phyloP scores from a whole-genome alignment of 306 rosid genomes.

The Boehmeria nivea region DNA sequence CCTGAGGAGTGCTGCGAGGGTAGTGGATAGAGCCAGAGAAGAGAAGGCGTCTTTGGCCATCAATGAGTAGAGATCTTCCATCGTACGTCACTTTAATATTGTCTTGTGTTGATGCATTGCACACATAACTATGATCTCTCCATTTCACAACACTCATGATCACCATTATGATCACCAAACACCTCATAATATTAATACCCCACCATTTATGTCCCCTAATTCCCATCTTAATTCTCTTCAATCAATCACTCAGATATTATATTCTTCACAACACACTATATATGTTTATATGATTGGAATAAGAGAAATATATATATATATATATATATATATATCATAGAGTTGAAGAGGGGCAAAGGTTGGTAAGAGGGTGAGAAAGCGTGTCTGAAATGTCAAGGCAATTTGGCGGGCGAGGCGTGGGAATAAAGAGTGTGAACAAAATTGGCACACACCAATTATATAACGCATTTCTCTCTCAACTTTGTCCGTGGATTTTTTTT shows the following conservation, averaged over 20 bases:
- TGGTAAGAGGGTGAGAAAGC: slow-evolving; percentile 2
- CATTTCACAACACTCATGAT: neutral
- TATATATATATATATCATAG: slow-evolving; percentile 7
- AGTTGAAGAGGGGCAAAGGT: neutral
- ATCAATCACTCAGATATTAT: too few relatives aligned
- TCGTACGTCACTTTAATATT: slow-evolving; percentile 57
- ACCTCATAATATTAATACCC: neutral
- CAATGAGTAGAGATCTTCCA: slow-evolving; percentile 73
- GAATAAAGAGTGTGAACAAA: neutral
- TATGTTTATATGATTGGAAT: neutral
- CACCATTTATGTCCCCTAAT: neutral
- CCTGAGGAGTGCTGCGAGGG: slow-evolving; percentile 87
- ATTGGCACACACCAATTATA: too few relatives aligned
- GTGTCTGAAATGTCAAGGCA: slow-evolving; percentile 5
- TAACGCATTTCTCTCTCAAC: too few relatives aligned
- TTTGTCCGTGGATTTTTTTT: too few relatives aligned
- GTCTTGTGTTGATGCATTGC: too few relatives aligned
- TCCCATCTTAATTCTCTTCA: too few relatives aligned
- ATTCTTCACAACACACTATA: too few relatives aligned
- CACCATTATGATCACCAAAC: neutral
- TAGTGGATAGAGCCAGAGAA: slow-evolving; percentile 87
- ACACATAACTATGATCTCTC: too few relatives aligned
- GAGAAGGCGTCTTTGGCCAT: slow-evolving; percentile 52
- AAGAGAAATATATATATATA: slow-evolving; percentile 2
- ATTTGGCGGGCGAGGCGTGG: neutral